These are phyloP conservation scores for Diplotaxis tenuifolia DNA, from an alignment of 345 rosid genomes.

Conservation along the genomic window DNA sequence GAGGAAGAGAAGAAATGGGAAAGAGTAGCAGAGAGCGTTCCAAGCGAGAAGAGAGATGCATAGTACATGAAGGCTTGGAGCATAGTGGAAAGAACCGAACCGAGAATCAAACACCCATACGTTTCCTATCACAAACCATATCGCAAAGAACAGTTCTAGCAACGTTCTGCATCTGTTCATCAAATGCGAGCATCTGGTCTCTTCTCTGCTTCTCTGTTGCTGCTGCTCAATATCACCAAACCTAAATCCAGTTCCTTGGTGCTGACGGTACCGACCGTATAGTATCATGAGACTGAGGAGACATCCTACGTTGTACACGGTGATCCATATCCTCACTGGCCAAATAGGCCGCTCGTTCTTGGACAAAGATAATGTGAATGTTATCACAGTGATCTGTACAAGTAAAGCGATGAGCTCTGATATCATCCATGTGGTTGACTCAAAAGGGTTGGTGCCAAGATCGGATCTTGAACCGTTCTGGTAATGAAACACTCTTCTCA, in stretches of 20 bases:
- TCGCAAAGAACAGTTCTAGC: slow-evolving; percentile 90
- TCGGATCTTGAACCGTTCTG: slow-evolving; percentile 83
- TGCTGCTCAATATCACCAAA: slow-evolving; percentile 69
- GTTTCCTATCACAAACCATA: slow-evolving; percentile 98
- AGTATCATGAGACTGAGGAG: slow-evolving; percentile 62
- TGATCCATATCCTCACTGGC: slow-evolving; percentile 93
- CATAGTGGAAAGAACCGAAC: slow-evolving; percentile 67
- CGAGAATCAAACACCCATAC: slow-evolving; percentile 96
- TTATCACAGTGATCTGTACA: slow-evolving; percentile 57
- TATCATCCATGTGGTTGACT: slow-evolving; percentile 82
- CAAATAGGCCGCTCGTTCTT: slow-evolving; percentile 75
- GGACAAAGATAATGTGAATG: slow-evolving; percentile 60
- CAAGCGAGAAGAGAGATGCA: slow-evolving; percentile 87
- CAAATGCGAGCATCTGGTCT: slow-evolving; percentile 74
- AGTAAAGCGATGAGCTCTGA: slow-evolving; percentile 71
- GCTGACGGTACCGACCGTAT: slow-evolving; percentile 70
- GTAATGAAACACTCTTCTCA: slow-evolving; percentile 92
- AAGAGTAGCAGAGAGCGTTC: slow-evolving; percentile 90
- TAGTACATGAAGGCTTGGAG: slow-evolving; percentile 81
- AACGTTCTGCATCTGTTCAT: slow-evolving; percentile 85
- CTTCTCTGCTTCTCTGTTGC: slow-evolving; percentile 61
- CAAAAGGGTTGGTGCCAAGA: slow-evolving; percentile 85
- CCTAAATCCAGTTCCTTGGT: slow-evolving; percentile 49
- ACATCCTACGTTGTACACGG: slow-evolving; percentile 78
- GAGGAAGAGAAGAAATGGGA: slow-evolving; percentile 86